These are phyloP conservation scores for Extremus antarcticus DNA, from an alignment of 495 filamentous ascomycete genomes.

Conservation along the genomic window DNA sequence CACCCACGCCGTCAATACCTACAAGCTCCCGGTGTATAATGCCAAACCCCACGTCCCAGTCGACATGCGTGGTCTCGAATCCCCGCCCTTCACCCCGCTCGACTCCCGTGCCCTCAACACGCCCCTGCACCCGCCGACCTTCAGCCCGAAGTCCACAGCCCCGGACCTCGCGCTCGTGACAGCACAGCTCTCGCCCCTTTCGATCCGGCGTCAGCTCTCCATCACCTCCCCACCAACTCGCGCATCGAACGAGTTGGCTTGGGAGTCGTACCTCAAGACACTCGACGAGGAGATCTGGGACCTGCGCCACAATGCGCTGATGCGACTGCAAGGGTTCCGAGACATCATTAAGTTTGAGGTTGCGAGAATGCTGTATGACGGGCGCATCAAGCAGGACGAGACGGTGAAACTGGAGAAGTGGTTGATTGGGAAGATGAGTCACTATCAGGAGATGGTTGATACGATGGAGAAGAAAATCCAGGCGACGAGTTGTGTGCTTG, in stretches of 20 bases:
- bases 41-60: background rate
- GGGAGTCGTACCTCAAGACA: conserved; percentile 8
- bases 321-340: conserved; percentile 11
- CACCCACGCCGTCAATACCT: no score
- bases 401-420: background rate
- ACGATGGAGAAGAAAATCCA: background rate
- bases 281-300: conserved; percentile 6
- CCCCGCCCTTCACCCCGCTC: conserved; percentile 13
- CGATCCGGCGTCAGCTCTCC: background rate
- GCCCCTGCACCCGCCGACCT: background rate
- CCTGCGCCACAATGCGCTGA: background rate
- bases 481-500: background rate
- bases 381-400: background rate
- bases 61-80: conserved; percentile 9
- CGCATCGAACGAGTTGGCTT: conserved; percentile 5
- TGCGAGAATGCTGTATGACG: background rate
- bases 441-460: background rate
- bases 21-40: background rate
- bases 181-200: background rate
- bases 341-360: background rate
- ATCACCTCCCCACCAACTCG: background rate
- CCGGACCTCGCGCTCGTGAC: background rate
- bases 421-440: background rate
- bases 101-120: background rate
- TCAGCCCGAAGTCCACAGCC: background rate